Evolutionary conservation across 1,139 yeast genomes (phyloP), one percentile per base, ranked within the genome.

Genomic region (Yamadazyma sp.): DNA sequence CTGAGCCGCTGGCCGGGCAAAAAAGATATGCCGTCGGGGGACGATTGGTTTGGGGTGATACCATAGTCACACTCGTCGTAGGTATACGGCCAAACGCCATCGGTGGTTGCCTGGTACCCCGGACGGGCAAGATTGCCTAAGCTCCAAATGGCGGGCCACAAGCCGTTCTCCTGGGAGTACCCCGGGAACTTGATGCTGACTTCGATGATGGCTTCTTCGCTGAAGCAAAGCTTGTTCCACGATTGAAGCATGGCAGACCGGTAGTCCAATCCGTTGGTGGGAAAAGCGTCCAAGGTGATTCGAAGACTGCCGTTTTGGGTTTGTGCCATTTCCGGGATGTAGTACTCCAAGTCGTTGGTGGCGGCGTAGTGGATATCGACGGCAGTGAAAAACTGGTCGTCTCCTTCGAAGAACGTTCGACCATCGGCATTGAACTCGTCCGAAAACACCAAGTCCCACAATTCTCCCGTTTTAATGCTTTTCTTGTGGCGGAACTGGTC

Each of bases 91-190:
- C 67, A 62, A 5, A 59, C 55, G 8, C 67, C 67, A 38, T 62
- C 66, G 4, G 65, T 61, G 9, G 60, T 51, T 12, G 65, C 62
- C 45, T 55, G 54, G 38, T 49, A 61, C 1, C 67, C 66, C 1
- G 67, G 63, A 8, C 66, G 39, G 3, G 62, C 67, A 31, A 62
- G 46, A 36, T 62, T 62, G 1, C 67, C 67, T 44, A 62, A 46
- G 31, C 62, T 53, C 67, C 67, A 62, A 15, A 58, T 46, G 3
- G 65, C 66, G 1, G 67, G 67, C 67, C 67, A 62, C 37, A 60
- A 44, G 0, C 67, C 67, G 16, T 50, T 43, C 15, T 56, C 50
- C 30, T 55, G 54, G 4, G 59, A 54, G 37, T 48, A 51, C 6
- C 53, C 53, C 2, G 67, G 66, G 41, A 61, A 43, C 38, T 49